phyloP scores from a whole-genome alignment of 2,329 filamentous ascomycete species.

The Colletotrichum karsti region DNA sequence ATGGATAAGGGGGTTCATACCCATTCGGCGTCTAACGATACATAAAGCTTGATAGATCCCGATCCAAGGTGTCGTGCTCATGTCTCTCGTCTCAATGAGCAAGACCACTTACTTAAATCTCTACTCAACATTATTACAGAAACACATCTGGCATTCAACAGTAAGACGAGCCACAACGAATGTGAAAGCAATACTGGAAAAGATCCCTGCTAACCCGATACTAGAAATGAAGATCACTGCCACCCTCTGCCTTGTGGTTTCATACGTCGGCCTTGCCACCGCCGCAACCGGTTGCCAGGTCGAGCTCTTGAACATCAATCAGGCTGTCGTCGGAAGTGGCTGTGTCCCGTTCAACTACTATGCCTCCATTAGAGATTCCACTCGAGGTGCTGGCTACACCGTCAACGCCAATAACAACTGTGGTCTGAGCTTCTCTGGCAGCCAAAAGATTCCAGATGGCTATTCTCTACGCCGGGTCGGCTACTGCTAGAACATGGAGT shows the following conservation, averaged over 20 bases:
- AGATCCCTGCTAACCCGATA: neutral
- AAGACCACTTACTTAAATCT: too few species aligned
- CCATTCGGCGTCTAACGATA: too few species aligned
- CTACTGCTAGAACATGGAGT: neutral
- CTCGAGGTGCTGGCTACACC: neutral
- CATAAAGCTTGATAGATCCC: too few species aligned
- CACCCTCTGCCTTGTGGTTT: neutral
- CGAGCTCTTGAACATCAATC: neutral
- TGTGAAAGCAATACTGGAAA: too few species aligned
- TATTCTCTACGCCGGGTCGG: constrained; percentile 2
- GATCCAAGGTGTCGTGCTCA: too few species aligned
- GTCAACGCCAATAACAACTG: neutral
- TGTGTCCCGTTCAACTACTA: neutral
- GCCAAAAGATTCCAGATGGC: neutral
- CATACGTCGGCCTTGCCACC: neutral
- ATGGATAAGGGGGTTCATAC: too few species aligned
- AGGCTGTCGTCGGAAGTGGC: neutral
- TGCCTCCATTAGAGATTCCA: neutral
- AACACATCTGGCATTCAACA: too few species aligned
- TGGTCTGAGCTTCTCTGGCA: neutral
- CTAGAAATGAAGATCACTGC: neutral
- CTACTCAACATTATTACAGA: too few species aligned
- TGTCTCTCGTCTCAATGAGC: too few species aligned
- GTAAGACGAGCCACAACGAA: too few species aligned
- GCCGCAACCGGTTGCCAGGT: neutral